phyloP scores from a whole-genome alignment of 108 stramenopile species.

The Skeletonema menzelii region DNA sequence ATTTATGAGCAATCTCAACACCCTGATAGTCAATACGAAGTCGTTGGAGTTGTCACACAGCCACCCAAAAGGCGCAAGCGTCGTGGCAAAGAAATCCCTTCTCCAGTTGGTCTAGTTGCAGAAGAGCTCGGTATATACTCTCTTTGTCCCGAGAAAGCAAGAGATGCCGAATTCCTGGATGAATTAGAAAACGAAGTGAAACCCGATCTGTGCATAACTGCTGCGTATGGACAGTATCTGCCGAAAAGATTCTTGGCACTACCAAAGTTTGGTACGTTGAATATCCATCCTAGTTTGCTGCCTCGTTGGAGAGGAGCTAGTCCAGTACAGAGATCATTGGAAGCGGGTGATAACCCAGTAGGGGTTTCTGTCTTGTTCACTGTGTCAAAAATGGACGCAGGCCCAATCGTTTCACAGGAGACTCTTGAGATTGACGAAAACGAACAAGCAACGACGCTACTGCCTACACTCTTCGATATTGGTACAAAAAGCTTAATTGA shows the following conservation, averaged over 20 bases:
- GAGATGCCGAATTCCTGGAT: slow-evolving; percentile 84
- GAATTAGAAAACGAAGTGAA: slow-evolving; percentile 57
- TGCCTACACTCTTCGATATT: slow-evolving; percentile 86
- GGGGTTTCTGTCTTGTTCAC: slow-evolving; percentile 96
- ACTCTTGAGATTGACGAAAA: slow-evolving; percentile 64
- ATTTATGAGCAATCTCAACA: slow-evolving; percentile 70
- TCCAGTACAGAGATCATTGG: slow-evolving; percentile 93
- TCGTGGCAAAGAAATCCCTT: slow-evolving; percentile 74
- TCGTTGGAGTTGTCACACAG: slow-evolving; percentile 93
- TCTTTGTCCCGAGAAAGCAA: slow-evolving; percentile 88
- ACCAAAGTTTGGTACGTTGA: slow-evolving; percentile 90
- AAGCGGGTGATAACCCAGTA: slow-evolving; percentile 82
- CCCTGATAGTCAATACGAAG: slow-evolving; percentile 61
- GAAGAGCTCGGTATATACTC: slow-evolving; percentile 76
- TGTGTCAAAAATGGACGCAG: slow-evolving; percentile 97
- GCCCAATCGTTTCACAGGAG: slow-evolving; percentile 87
- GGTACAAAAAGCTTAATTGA: slow-evolving; percentile 85
- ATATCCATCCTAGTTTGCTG: slow-evolving; percentile 96
- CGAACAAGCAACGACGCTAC: slow-evolving; percentile 85
- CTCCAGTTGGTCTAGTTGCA: slow-evolving; percentile 88
- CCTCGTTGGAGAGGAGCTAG: slow-evolving; percentile 95
- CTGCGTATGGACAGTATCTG: slow-evolving; percentile 96
- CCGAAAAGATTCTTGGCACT: slow-evolving; percentile 90
- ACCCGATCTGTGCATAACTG: slow-evolving; percentile 97
- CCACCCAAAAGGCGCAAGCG: slow-evolving; percentile 89